Conservation (phyloP, 306 rosid genomes). For the Corylus avellana region DNA sequence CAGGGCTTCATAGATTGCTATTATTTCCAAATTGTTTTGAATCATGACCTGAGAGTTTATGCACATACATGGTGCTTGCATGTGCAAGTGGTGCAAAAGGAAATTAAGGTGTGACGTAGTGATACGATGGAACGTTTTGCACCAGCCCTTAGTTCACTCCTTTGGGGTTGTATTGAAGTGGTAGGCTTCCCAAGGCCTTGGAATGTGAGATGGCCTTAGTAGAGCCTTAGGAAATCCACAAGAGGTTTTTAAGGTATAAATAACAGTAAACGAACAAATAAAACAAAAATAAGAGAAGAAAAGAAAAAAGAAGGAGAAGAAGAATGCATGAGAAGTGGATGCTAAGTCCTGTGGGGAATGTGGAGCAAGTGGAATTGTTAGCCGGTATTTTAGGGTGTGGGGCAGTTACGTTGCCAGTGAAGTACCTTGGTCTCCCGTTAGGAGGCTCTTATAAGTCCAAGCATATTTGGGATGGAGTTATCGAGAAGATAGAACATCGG, state of each 20-base stretch:
- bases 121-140: background rate
- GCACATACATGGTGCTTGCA: background rate
- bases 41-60: background rate
- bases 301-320: no score
- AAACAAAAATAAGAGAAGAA: no score
- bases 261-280: background rate
- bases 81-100: slow-evolving; percentile 4
- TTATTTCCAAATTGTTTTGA: background rate
- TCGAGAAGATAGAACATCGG: no score
- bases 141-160: background rate
- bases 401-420: no score
- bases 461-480: no score
- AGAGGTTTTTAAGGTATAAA: background rate
- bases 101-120: background rate
- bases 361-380: no score
- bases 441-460: no score
- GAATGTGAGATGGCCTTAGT: background rate
- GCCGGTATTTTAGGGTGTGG: no score
- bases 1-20: background rate
- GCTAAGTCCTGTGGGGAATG: no score
- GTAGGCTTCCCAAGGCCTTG: background rate
- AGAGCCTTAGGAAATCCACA: background rate
- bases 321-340: background rate
- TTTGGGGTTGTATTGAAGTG: background rate
- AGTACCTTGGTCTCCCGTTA: no score